These are phyloP conservation scores for Aureobasidium sp. DNA, from an alignment of 2,329 filamentous ascomycete species.

Conservation along the genomic window DNA sequence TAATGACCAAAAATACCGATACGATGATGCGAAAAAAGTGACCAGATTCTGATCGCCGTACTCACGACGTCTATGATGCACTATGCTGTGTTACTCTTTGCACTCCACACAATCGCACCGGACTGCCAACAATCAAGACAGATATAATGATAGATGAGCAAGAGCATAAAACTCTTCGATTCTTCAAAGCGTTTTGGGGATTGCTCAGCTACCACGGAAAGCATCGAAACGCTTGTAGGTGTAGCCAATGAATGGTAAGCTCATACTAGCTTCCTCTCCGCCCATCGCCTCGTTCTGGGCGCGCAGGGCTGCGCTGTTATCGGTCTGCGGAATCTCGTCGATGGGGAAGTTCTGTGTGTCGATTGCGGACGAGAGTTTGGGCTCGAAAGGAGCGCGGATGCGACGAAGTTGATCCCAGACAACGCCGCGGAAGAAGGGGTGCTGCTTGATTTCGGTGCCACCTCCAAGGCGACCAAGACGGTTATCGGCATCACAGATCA, in stretches of 20 bases:
- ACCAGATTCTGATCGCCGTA: neutral
- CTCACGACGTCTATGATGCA: neutral
- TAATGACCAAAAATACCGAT: neutral
- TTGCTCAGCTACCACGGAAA: slow-evolving; percentile 38
- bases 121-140: neutral
- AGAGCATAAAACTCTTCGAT: neutral
- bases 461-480: slow-evolving; percentile 77
- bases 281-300: slow-evolving; percentile 71
- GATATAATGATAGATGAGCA: neutral
- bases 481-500: slow-evolving; percentile 90
- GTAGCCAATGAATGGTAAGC: slow-evolving; percentile 90
- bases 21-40: neutral
- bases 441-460: slow-evolving; percentile 85
- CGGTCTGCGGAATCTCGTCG: slow-evolving; percentile 95
- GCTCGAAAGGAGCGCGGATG: slow-evolving; percentile 94
- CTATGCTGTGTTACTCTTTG: slow-evolving; percentile 1
- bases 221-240: slow-evolving; percentile 95
- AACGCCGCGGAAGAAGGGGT: slow-evolving; percentile 94
- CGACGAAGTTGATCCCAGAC: slow-evolving; percentile 88
- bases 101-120: neutral
- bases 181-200: neutral
- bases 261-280: slow-evolving; percentile 88
- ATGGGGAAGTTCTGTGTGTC: slow-evolving; percentile 99
- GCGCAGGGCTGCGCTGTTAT: slow-evolving; percentile 80
- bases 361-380: slow-evolving; percentile 83